Conservation (phyloP, 352 stramenopile genomes). For the Pythium phragmiticola region DNA sequence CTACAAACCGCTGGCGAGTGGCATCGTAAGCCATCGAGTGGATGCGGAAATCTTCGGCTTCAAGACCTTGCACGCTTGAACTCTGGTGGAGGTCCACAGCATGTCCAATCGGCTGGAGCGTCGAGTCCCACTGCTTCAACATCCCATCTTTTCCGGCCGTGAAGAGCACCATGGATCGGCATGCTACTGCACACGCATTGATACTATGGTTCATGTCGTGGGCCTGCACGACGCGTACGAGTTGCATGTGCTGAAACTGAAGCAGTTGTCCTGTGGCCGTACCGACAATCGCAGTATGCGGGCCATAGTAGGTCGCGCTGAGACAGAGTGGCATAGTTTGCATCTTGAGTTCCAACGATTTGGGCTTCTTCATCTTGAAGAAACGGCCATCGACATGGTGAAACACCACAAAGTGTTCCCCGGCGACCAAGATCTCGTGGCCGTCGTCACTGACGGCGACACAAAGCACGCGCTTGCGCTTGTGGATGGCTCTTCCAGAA, state of each 20-base stretch:
- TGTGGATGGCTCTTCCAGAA: constrained; percentile 45
- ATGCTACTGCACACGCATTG: constrained; percentile 56
- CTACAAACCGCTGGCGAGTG: constrained; percentile 41
- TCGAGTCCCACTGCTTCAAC: constrained; percentile 83
- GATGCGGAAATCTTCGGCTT: constrained; percentile 69
- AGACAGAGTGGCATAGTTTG: constrained; percentile 48
- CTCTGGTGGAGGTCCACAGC: constrained; percentile 52
- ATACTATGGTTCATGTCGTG: constrained; percentile 54
- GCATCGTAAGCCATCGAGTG: constrained; percentile 70
- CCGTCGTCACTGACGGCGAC: constrained; percentile 69
- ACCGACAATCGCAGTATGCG: constrained; percentile 57
- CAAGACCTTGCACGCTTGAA: constrained; percentile 18
- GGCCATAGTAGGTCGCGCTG: constrained; percentile 55
- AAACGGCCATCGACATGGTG: constrained; percentile 51
- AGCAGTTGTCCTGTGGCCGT: constrained; percentile 62
- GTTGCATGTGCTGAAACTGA: constrained; percentile 61
- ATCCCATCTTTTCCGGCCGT: constrained; percentile 72
- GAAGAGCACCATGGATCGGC: constrained; percentile 75
- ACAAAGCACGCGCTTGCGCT: constrained; percentile 46
- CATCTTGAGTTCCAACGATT: constrained; percentile 37
- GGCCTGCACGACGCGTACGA: constrained; percentile 57
- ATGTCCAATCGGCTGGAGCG: constrained; percentile 65
- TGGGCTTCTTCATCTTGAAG: constrained; percentile 72
- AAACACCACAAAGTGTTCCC: constrained; percentile 62
- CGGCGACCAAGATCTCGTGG: constrained; percentile 61